Base-by-base conservation (phyloP, 257 asterid genomes). In the Misopates orontium region DNA sequence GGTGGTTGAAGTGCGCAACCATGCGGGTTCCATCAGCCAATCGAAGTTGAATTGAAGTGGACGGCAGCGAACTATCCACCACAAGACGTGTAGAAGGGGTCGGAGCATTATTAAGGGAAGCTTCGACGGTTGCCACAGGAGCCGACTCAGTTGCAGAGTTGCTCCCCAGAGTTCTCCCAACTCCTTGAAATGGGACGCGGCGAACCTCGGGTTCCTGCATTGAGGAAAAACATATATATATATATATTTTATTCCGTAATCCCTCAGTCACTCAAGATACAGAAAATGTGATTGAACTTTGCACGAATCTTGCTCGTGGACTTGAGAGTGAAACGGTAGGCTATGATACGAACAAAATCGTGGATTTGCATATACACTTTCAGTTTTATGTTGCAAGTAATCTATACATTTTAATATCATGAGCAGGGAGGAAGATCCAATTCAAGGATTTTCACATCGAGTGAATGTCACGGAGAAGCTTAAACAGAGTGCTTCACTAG, bases 11-110 rank as follows among this genome's bases (percentile, higher is more conserved):
- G 75, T 74, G 96, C 8, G 96, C 89, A 41, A 91, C 94, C 91
- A 95, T 80, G 68, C 98, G 96, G 48, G 96, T 91, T 45, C 99
- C 99, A 80, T 95, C 98, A 52, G 88, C 90, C 73, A 95, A 78
- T 76, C 99, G 82, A 21, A 95, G 89, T 69, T 95, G 99, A 69
- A 95, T 85, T 19, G 99, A 81, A 59, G 98, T 90, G 67, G 89
- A 86, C 0, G 98, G 98, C 74, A 66, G 76, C 59, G 98, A 79
- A 45, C 70, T 40, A 63, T 91, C 99, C 20, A 94, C 87, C 66
- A 82, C 80, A 14, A 89, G 80, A 28, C 86, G 84, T 44, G 25
- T 19, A 9, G 85, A 64, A 66, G 95, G 95, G 18, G 95, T 8
- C 19, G 88, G 87, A 22, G 87, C 84, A 63, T 87, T 62, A 24